Base-by-base conservation (phyloP, 352 stramenopile genomes). In the Pythium insidiosum region DNA sequence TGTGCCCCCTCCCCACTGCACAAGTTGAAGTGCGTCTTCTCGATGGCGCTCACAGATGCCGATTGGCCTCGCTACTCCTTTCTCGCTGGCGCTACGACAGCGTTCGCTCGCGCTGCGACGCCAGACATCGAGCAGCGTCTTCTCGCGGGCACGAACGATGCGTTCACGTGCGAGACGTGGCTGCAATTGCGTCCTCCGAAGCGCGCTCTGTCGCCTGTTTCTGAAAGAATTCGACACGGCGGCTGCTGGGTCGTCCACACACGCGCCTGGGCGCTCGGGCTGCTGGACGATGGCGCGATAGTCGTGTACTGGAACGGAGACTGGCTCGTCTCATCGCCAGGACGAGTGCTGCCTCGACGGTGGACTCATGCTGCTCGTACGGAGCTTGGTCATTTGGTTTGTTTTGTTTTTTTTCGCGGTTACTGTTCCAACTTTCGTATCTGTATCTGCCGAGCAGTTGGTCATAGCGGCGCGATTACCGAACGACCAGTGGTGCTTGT, bases 11-110 rank as follows among this genome's bases (percentile, higher is more conserved):
- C n/a, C 34, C 18, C 13, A 13, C 18, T 39, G 6, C 18, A n/a
- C 13, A 20, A 20, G 18, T n/a, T n/a, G 18, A 39, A n/a, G n/a
- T n/a, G n/a, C n/a, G n/a, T n/a, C n/a, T n/a, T n/a, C n/a, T n/a
- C n/a, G n/a, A 73, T 73, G 60, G 53, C 48, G 26, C 46, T 74
- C 19, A 45, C 53, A n/a, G 69, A 57, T 28, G 51, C 61, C 36
- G 61, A 68, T 38, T 58, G 53, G 50, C 57, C 64, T 40, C 61
- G 55, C 23, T 71, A 61, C 61, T 74, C 64, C 11, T 52, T 71
- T 2, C 44, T 63, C 31, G 44, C 52, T 0, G 64, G 57, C 18
- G 38, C 41, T 13, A 37, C 23, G 1, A 12, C 39, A 10, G 55
- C 37, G 11, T 49, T 46, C 6, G 54, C 54, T 22, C 22, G 29